These are phyloP conservation scores for Suillus hirtellus DNA, from an alignment of 768 basidiomycete genomes.

Conservation along the genomic window DNA sequence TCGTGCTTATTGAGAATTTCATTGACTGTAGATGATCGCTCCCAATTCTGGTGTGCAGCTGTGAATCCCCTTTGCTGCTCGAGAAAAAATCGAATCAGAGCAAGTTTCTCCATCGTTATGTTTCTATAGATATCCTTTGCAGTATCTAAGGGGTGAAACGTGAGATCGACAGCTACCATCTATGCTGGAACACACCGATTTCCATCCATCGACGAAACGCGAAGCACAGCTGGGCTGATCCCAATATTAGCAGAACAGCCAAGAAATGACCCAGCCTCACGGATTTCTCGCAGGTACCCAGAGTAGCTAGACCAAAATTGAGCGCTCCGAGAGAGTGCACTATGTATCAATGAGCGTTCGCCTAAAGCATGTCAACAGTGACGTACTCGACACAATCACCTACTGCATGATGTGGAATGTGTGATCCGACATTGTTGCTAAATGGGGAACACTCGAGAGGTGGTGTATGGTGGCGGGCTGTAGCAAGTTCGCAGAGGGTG, in stretches of 20 bases:
- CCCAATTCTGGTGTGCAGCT: constrained; percentile 32
- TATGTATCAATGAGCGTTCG: constrained; percentile 27
- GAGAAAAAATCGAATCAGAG: constrained; percentile 47
- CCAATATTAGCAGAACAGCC: constrained; percentile 22
- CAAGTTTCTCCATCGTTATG: constrained; percentile 56
- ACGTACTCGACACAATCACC: constrained; percentile 55
- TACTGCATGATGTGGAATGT: constrained; percentile 28
- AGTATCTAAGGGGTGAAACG: constrained; percentile 40
- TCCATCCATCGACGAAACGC: constrained; percentile 75
- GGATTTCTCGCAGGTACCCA: constrained; percentile 76
- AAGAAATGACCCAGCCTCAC: constrained; percentile 43
- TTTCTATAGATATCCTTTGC: constrained; percentile 71
- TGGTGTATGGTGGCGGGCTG: constrained; percentile 63
- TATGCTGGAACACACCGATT: constrained; percentile 50
- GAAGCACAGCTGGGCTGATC: constrained; percentile 71
- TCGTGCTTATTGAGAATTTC: not conserved
- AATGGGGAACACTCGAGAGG: constrained; percentile 61
- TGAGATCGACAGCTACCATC: constrained; percentile 10
- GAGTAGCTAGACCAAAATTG: constrained; percentile 89
- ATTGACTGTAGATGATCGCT: constrained; percentile 13
- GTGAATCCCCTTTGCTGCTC: constrained; percentile 43
- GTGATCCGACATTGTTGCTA: constrained; percentile 9
- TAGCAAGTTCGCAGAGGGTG: constrained; percentile 80
- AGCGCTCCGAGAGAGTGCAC: constrained; percentile 73
- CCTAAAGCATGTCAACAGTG: constrained; percentile 6